Evolutionary conservation across 306 rosid species (phyloP).

Genomic region (Senna siamea): DNA sequence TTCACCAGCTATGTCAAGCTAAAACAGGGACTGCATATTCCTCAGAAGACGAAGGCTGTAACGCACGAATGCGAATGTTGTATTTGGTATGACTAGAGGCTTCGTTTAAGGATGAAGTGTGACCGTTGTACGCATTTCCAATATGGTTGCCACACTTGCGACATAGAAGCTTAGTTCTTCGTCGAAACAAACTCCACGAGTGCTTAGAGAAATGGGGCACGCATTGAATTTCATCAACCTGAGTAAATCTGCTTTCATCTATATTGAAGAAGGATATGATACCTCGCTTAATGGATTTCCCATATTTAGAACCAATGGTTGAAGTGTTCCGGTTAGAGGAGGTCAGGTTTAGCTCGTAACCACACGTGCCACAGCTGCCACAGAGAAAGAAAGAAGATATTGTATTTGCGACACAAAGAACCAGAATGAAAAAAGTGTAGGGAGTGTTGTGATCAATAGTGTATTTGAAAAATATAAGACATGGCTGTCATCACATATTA

Average conservation of each 20-base stretch:
- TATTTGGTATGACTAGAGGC: conserved; percentile 50
- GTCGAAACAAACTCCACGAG: conserved; percentile 75
- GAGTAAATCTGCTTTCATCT: conserved; percentile 79
- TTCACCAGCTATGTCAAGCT: conserved; percentile 42
- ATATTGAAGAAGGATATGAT: conserved; percentile 74
- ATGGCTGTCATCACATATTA: too few species aligned
- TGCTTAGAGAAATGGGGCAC: conserved; percentile 69
- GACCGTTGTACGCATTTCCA: conserved; percentile 60
- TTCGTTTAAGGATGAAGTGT: conserved; percentile 44
- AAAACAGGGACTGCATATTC: conserved; percentile 44
- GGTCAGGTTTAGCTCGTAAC: conserved; percentile 79
- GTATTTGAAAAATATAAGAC: too few species aligned
- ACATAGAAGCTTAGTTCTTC: conserved; percentile 79
- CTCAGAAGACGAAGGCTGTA: conserved; percentile 81
- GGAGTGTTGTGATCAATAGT: neutral
- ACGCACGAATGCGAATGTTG: conserved; percentile 70
- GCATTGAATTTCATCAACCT: conserved; percentile 73
- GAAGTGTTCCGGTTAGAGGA: conserved; percentile 73
- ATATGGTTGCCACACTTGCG: conserved; percentile 78
- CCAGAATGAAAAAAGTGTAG: conserved; percentile 1
- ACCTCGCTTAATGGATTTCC: conserved; percentile 82
- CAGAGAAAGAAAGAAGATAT: conserved; percentile 29
- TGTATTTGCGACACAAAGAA: conserved; percentile 13
- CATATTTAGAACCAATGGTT: conserved; percentile 73
- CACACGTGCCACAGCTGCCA: conserved; percentile 84